Conservation (phyloP, 345 rosid genomes). For the Syzygium jambos region DNA sequence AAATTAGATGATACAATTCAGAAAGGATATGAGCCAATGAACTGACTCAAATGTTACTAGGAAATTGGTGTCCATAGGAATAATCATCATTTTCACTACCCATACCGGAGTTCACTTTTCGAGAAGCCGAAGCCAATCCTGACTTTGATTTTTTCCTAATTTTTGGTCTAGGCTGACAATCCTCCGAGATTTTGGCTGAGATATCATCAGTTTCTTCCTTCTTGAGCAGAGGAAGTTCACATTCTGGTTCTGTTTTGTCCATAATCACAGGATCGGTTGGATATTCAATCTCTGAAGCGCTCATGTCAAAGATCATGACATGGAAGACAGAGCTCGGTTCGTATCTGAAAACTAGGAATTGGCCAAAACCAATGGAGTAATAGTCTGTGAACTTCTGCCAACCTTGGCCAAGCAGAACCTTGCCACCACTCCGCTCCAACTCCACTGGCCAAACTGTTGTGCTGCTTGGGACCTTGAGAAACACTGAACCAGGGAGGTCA, state of each 20-base stretch:
- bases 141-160: background rate
- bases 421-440: background rate
- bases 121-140: background rate
- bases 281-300: background rate
- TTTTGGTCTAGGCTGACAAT: background rate
- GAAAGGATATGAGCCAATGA: background rate
- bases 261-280: background rate
- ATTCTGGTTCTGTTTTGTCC: background rate
- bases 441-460: background rate
- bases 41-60: background rate
- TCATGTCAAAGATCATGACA: background rate
- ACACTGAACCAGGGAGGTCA: background rate
- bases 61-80: background rate
- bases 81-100: background rate
- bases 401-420: background rate
- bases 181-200: background rate
- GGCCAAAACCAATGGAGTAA: background rate
- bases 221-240: background rate
- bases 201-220: background rate
- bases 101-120: background rate
- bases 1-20: background rate
- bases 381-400: background rate
- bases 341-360: background rate
- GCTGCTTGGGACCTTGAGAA: background rate
- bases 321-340: background rate